These are phyloP conservation scores for Pleurotus djamor DNA, from an alignment of 768 basidiomycete species.

Conservation along the genomic window DNA sequence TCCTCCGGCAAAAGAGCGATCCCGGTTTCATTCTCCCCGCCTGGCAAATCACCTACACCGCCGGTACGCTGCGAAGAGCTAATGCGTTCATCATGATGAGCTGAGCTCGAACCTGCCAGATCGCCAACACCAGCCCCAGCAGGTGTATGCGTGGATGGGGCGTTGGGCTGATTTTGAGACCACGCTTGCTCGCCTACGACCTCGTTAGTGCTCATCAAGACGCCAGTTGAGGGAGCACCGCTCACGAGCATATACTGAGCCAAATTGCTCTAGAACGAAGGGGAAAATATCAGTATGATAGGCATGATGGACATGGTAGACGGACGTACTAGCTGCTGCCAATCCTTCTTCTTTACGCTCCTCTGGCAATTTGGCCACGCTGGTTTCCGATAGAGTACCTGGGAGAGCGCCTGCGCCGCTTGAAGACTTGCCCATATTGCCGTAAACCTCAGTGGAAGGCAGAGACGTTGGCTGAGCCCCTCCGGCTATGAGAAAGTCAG, in stretches of 20 bases:
- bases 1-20: conserved; percentile 42
- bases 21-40: conserved; percentile 30
- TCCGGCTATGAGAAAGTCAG: background rate
- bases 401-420: conserved; percentile 13
- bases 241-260: background rate
- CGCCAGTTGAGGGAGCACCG: background rate
- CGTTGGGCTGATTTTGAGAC: background rate
- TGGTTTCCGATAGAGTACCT: conserved; percentile 39
- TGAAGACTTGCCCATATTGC: conserved; percentile 9
- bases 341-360: conserved; percentile 23
- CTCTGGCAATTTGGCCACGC: conserved; percentile 47
- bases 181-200: background rate
- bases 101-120: conserved; percentile 35
- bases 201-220: background rate
- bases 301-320: background rate
- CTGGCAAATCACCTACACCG: conserved; percentile 43
- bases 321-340: background rate
- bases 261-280: background rate
- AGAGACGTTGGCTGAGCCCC: background rate
- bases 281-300: background rate
- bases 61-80: conserved; percentile 7
- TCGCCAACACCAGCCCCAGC: conserved; percentile 34
- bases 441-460: conserved; percentile 4
- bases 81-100: conserved; percentile 33
- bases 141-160: background rate